phyloP scores from a whole-genome alignment of 345 rosid genomes.

The Pelargonium nanum region DNA sequence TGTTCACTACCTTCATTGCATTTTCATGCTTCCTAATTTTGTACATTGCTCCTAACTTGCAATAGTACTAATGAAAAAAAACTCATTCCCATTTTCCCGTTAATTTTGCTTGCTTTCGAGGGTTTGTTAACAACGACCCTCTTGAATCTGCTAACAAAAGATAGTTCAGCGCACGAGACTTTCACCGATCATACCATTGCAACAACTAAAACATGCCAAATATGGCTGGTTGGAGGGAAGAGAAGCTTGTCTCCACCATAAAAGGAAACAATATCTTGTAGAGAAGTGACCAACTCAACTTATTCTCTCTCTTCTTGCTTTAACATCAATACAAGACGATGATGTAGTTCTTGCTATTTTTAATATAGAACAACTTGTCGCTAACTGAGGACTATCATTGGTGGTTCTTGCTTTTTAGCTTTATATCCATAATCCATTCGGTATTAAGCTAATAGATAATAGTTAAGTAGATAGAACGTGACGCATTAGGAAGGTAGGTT shows the following conservation, averaged over 20 bases:
- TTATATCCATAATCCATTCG: background rate
- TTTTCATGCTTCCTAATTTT: conserved; percentile 25
- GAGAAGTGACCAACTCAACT: too few relatives aligned
- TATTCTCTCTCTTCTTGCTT: too few relatives aligned
- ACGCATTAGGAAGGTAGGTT: background rate
- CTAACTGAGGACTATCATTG: background rate
- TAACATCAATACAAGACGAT: background rate
- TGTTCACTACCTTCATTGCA: conserved; percentile 18
- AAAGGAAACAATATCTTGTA: too few relatives aligned
- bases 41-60: conserved; percentile 13
- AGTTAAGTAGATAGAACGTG: background rate
- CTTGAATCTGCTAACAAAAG: too few relatives aligned
- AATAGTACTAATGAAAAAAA: background rate
- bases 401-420: background rate
- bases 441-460: background rate
- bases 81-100: too few relatives aligned
- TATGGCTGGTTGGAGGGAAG: too few relatives aligned
- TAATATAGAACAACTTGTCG: background rate
- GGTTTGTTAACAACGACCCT: too few relatives aligned
- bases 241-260: too few relatives aligned
- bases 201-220: too few relatives aligned
- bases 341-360: background rate
- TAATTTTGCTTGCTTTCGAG: too few relatives aligned
- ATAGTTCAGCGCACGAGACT: too few relatives aligned
- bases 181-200: too few relatives aligned